Evolutionary conservation across 2,329 filamentous ascomycete genomes (phyloP).

Genomic region (Cercospora sesami): DNA sequence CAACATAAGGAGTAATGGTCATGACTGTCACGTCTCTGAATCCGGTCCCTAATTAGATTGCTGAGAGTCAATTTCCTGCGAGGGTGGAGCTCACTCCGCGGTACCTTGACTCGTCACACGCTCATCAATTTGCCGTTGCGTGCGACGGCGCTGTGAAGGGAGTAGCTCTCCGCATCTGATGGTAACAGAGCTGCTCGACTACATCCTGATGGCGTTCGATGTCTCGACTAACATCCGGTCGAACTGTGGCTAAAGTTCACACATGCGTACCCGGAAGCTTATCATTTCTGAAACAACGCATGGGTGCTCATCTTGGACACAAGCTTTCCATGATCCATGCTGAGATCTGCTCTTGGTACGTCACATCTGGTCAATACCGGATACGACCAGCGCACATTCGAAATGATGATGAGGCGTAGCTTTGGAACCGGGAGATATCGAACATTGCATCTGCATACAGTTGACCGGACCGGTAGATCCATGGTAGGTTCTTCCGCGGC

Average conservation of each 20-base stretch:
- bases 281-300: not conserved
- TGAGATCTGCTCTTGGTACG: not conserved
- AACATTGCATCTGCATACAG: not conserved
- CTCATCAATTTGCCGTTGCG: not conserved
- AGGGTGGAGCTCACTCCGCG: not conserved
- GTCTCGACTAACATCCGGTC: not conserved
- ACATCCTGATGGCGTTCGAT: not conserved
- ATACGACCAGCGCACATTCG: not conserved
- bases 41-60: not conserved
- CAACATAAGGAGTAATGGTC: not conserved
- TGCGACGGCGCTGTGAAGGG: not conserved
- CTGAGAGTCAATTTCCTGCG: not conserved
- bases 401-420: not conserved
- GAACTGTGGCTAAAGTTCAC: not conserved
- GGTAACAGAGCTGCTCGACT: not conserved
- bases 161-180: not conserved
- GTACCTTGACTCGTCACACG: not conserved
- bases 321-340: conserved; percentile 1
- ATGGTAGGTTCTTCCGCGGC: conserved; percentile 6
- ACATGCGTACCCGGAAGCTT: not conserved
- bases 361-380: conserved; percentile 4
- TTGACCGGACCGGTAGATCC: not conserved
- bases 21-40: not conserved
- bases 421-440: not conserved
- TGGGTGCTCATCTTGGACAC: not conserved